Percentiles rank a stretch among this genome's conserved stretches.
phyloP scores from a whole-genome alignment of 768 basidiomycete species.

The Candolleomyces eurysporus region DNA sequence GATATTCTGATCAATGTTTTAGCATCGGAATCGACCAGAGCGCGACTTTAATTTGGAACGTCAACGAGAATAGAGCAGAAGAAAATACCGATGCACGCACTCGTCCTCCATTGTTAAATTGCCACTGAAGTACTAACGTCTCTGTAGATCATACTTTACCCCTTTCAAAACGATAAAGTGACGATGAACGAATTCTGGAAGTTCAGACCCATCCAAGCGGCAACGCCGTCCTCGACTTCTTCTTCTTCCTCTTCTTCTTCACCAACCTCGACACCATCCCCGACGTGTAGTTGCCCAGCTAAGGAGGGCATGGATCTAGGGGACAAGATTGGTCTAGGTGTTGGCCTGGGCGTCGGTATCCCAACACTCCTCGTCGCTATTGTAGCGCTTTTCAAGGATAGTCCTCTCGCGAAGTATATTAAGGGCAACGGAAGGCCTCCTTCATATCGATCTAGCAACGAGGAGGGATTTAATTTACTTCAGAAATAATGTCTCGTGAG shows the following conservation, averaged over 20 bases:
- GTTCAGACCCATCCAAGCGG: neutral
- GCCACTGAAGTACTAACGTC: neutral
- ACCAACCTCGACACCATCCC: neutral
- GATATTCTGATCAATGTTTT: neutral
- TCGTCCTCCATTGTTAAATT: neutral
- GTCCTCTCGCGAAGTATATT: neutral
- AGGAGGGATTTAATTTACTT: neutral
- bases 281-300: neutral
- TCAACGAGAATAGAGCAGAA: neutral
- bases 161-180: neutral
- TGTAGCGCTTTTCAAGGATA: neutral
- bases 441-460: neutral
- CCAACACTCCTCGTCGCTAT: neutral
- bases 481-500: neutral
- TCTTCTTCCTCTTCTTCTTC: neutral
- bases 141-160: neutral
- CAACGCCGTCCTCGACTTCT: neutral
- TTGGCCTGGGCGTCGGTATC: neutral
- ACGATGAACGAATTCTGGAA: neutral
- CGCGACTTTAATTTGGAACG: neutral
- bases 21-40: neutral
- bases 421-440: neutral
- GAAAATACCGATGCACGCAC: neutral
- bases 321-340: neutral
- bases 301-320: conserved; percentile 1